These are phyloP conservation scores for Paramecium sexaurelia DNA, from an alignment of 73 alveolate species.

Conservation along the genomic window DNA sequence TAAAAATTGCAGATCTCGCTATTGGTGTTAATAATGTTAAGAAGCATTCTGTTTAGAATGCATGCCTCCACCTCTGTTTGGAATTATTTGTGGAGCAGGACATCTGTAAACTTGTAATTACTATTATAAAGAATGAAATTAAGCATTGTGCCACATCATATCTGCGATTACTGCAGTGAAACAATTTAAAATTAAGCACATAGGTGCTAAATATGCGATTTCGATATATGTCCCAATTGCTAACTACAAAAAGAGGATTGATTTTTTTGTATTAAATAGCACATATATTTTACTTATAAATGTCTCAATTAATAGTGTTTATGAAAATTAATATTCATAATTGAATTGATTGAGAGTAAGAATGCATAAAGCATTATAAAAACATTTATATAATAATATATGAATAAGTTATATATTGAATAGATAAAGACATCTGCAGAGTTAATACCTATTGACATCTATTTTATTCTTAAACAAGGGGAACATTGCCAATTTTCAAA, in stretches of 20 bases:
- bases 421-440: neutral
- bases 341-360: neutral
- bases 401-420: constrained; percentile 34
- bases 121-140: constrained; percentile 24
- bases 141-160: constrained; percentile 10
- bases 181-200: neutral
- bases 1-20: constrained; percentile 36
- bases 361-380: neutral
- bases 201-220: constrained; percentile 21
- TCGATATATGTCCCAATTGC: constrained; percentile 13
- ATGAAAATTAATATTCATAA: neutral
- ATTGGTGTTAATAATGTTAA: constrained; percentile 1
- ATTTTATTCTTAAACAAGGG: neutral
- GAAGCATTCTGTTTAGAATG: constrained; percentile 42
- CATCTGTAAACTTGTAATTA: constrained; percentile 4
- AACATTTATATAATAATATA: neutral
- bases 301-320: neutral
- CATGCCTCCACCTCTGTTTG: constrained; percentile 50
- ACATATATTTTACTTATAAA: neutral
- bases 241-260: constrained; percentile 26
- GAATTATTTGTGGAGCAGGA: constrained; percentile 49
- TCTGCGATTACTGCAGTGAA: constrained; percentile 41
- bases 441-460: neutral
- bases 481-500: neutral
- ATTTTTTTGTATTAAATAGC: neutral